Evolutionary conservation across 768 basidiomycete genomes (phyloP).

Genomic region (Suillus tomentosus): DNA sequence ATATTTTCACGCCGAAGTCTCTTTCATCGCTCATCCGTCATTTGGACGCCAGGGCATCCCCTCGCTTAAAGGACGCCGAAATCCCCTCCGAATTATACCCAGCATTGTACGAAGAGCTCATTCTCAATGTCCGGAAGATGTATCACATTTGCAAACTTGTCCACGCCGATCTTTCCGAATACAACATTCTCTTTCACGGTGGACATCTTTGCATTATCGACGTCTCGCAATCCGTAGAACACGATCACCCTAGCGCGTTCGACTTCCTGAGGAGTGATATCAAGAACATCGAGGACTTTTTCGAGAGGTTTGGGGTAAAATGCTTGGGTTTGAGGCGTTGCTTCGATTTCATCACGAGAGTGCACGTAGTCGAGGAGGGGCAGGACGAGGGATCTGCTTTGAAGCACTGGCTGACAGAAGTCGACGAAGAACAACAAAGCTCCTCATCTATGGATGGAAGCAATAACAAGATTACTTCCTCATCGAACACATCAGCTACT

Average conservation of each 20-base stretch:
- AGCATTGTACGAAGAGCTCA: constrained; percentile 73
- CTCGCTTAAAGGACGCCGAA: constrained; percentile 87
- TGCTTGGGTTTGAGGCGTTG: constrained; percentile 79
- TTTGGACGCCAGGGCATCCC: constrained; percentile 69
- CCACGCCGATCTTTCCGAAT: constrained; percentile 97
- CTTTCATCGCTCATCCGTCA: constrained; percentile 7
- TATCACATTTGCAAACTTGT: constrained; percentile 92
- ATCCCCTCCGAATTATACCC: constrained; percentile 53
- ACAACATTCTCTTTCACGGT: constrained; percentile 91
- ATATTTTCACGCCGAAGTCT: constrained; percentile 27
- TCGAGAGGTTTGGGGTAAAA: constrained; percentile 69
- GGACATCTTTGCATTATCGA: constrained; percentile 91
- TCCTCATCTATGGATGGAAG: constrained; percentile 17
- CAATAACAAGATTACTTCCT: constrained; percentile 14
- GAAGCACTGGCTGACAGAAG: constrained; percentile 50
- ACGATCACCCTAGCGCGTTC: constrained; percentile 95
- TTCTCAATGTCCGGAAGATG: constrained; percentile 79
- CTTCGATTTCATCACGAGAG: constrained; percentile 87
- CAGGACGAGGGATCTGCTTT: constrained; percentile 34
- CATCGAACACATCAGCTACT: constrained; percentile 29
- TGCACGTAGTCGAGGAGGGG: constrained; percentile 39
- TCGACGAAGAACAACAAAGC: constrained; percentile 24
- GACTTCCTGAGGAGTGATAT: constrained; percentile 95
- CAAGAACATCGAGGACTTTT: constrained; percentile 92
- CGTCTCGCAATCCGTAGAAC: constrained; percentile 98